Conservation (phyloP, 176 grass and related monocot genomes). For the Juncus inflexus region DNA sequence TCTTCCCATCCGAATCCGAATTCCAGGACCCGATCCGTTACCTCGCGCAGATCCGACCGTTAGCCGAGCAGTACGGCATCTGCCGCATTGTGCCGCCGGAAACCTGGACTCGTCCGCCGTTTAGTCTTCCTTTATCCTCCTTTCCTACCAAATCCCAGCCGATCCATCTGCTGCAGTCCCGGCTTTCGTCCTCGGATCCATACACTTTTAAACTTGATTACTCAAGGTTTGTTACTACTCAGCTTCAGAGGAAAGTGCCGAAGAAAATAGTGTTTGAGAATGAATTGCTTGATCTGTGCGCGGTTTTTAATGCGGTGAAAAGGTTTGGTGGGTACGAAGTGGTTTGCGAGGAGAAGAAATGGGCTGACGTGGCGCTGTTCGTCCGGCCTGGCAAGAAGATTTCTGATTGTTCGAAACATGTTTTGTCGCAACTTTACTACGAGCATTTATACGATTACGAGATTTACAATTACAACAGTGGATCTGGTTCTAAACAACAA, state of each 20-base stretch:
- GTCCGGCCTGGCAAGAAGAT: constrained; percentile 37
- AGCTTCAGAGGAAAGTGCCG: constrained; percentile 30
- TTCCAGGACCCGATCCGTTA: constrained; percentile 74
- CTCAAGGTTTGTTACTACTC: constrained; percentile 43
- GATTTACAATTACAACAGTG: constrained; percentile 35
- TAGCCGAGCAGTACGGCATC: constrained; percentile 78
- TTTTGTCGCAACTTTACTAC: constrained; percentile 69
- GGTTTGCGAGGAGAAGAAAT: constrained; percentile 44
- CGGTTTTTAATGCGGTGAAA: constrained; percentile 77
- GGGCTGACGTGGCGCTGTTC: constrained; percentile 61
- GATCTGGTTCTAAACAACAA: not conserved
- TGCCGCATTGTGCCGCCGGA: constrained; percentile 82
- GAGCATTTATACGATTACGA: constrained; percentile 83
- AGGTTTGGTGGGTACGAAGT: constrained; percentile 68
- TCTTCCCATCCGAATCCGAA: constrained; percentile 74
- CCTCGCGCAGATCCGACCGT: constrained; percentile 50
- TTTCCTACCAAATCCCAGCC: constrained; percentile 84
- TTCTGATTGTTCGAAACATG: constrained; percentile 81
- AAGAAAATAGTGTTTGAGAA: constrained; percentile 54
- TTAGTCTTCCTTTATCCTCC: constrained; percentile 39
- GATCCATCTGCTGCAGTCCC: constrained; percentile 73
- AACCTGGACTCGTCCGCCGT: constrained; percentile 61
- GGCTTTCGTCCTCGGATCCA: constrained; percentile 67
- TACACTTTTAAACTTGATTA: constrained; percentile 86
- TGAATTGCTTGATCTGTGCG: constrained; percentile 72